Conservation (phyloP, 768 basidiomycete species). For the Crassisporium funariophilum region DNA sequence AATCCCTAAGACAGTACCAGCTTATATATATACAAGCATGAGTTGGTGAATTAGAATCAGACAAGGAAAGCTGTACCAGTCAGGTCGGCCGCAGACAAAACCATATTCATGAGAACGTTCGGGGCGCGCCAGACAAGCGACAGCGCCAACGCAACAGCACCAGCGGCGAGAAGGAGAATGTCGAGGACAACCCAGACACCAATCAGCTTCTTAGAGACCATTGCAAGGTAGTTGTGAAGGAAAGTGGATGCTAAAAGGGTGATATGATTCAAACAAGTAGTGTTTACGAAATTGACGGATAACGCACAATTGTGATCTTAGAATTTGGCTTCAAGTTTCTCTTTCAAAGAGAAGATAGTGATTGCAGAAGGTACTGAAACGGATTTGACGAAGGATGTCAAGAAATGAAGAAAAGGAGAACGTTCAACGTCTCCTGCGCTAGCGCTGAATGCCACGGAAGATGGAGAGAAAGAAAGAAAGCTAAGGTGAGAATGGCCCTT, state of each 20-base stretch:
- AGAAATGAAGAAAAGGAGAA: conserved; percentile 46
- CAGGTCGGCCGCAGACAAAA: conserved; percentile 58
- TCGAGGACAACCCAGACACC: conserved; percentile 75
- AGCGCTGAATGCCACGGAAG: conserved; percentile 37
- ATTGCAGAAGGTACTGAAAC: conserved; percentile 34
- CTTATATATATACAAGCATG: conserved; percentile 38
- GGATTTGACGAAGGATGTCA: no score
- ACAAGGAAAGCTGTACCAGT: conserved; percentile 47
- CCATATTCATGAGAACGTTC: conserved; percentile 74
- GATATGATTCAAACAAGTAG: not conserved
- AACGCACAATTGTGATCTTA: conserved; percentile 12
- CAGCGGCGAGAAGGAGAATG: conserved; percentile 69
- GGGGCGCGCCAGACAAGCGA: conserved; percentile 73
- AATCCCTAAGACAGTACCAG: conserved; percentile 70
- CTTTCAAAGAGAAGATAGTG: conserved; percentile 58
- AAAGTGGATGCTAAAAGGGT: conserved; percentile 9
- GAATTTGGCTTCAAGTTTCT: conserved; percentile 25
- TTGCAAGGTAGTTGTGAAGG: conserved; percentile 33
- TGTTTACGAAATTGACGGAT: conserved; percentile 3
- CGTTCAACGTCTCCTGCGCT: conserved; percentile 73
- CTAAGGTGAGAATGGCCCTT: not conserved
- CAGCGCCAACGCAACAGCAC: conserved; percentile 61
- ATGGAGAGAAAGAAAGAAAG: conserved; percentile 24
- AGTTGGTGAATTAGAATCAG: no score
- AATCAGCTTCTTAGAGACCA: conserved; percentile 75